Percentiles rank a stretch among this genome's conserved stretches.
Evolutionary conservation across 2,329 filamentous ascomycete species (phyloP).

Genomic region (Trichoderma lentiforme): DNA sequence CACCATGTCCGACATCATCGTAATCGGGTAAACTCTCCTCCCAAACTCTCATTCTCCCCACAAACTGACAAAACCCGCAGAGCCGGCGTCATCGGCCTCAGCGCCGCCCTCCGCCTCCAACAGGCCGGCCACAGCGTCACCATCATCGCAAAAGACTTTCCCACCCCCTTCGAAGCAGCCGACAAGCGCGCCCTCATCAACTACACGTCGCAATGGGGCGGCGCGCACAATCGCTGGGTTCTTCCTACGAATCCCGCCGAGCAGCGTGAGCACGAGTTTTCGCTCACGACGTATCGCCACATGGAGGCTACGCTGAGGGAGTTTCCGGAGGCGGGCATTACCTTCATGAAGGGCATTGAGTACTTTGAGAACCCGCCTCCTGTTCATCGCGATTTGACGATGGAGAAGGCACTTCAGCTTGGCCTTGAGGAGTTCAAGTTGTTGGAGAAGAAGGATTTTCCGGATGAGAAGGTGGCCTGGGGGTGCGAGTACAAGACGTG

Average conservation of each 20-base stretch:
- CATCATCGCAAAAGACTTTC: slow-evolving; percentile 46
- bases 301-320: slow-evolving; percentile 35
- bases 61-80: slow-evolving; percentile 27
- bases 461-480: slow-evolving; percentile 35
- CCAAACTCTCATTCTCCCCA: not conserved
- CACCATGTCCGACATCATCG: slow-evolving; percentile 25
- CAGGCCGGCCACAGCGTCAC: slow-evolving; percentile 38
- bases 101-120: slow-evolving; percentile 42
- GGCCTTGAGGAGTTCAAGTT: slow-evolving; percentile 37
- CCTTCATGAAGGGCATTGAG: slow-evolving; percentile 46
- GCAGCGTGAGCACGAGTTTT: slow-evolving; percentile 42
- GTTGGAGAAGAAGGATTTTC: slow-evolving; percentile 34
- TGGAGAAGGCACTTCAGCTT: slow-evolving; percentile 20
- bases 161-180: slow-evolving; percentile 44
- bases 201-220: slow-evolving; percentile 51
- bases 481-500: slow-evolving; percentile 48
- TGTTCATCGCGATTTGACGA: slow-evolving; percentile 35
- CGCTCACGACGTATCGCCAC: slow-evolving; percentile 40
- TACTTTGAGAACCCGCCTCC: slow-evolving; percentile 43
- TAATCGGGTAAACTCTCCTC: slow-evolving; percentile 26
- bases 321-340: slow-evolving; percentile 42
- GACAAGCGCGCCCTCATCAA: slow-evolving; percentile 41
- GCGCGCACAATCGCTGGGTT: slow-evolving; percentile 49
- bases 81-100: slow-evolving; percentile 49
- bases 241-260: slow-evolving; percentile 31